Evolutionary conservation across 1,284 basidiomycete genomes (phyloP).

Genomic region (Jaminaea rosea): DNA sequence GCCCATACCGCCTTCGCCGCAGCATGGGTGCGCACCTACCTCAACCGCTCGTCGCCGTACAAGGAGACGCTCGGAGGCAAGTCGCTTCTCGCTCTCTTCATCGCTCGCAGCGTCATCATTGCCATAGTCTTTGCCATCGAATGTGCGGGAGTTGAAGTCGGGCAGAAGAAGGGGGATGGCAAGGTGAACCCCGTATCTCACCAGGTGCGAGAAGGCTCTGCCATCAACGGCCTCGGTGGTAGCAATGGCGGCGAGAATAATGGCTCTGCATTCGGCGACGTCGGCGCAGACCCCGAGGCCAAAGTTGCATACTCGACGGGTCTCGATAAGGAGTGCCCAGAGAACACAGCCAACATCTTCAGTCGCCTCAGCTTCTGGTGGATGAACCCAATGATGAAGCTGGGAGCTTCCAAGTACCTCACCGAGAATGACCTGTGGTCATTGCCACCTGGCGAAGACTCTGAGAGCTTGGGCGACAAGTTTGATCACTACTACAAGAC

Average conservation of each 20-base stretch:
- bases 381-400: constrained; percentile 65
- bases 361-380: constrained; percentile 60
- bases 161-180: not conserved
- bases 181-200: not conserved
- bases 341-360: constrained; percentile 73
- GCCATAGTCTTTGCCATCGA: constrained; percentile 32
- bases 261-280: not conserved
- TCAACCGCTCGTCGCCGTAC: constrained; percentile 16
- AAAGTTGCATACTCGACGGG: not conserved
- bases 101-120: constrained; percentile 23
- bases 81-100: constrained; percentile 22
- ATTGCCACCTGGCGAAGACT: constrained; percentile 57
- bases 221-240: not conserved
- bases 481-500: constrained; percentile 50
- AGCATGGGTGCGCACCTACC: constrained; percentile 53
- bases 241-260: not conserved
- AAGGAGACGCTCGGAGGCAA: constrained; percentile 13
- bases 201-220: not conserved
- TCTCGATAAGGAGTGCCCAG: constrained; percentile 57
- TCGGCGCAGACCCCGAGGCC: constrained; percentile 4
- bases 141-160: constrained; percentile 30
- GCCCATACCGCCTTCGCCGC: constrained; percentile 55
- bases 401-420: constrained; percentile 43
- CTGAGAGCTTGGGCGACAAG: constrained; percentile 60
- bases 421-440: constrained; percentile 49